Evolutionary conservation across 441 rosid species (phyloP), one percentile per base, ranked within the genome.

Genomic region (Cnidoscolus chayamansa): DNA sequence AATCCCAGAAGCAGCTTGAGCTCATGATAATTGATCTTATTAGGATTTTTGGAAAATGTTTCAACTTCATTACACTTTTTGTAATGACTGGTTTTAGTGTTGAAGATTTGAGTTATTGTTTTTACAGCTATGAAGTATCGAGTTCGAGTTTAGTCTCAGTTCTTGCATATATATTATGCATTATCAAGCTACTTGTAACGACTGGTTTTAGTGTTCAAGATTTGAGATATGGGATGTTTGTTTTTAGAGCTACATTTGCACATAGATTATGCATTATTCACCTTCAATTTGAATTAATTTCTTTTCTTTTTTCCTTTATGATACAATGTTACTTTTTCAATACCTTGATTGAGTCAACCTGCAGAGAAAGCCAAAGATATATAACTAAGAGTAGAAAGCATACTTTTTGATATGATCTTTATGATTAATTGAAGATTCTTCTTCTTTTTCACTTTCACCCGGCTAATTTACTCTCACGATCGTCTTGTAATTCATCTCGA

Each of bases 371-470:
- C 2, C 1, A 54, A 68, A 4, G 45, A 0, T 12, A 16, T 30
- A 4, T 2, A 59, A 59, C 10, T 9, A 1, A 30, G 30, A 25
- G 16, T 10, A 30, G 17, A 68, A 68, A 53, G 50, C 51, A 25
- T 55, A 32, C 50, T 43, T 67, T 67, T 67, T 31, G 11, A 13
- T 10, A 48, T 16, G 16, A 51, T 56, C 13, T 55, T 40, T 4
- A 50, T 50, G 15, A 2, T 35, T 68, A 17, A 53, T 68, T 68
- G 72, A 55, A 37, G 37, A 40, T 68, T 68, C 63, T 17, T 54
- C 63, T 54, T 53, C 48, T 40, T 55, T 11, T 12, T 16, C 55
- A 65, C 54, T 51, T 67, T 61, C 25, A 25, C 25, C 25, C 25
- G 25, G 25, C 25, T 25, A 25, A 25, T 25, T 25, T 25, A 25